Evolutionary conservation across 192 early-diverging fungal species (phyloP).

Genomic region (Paraglomus brasilianum): DNA sequence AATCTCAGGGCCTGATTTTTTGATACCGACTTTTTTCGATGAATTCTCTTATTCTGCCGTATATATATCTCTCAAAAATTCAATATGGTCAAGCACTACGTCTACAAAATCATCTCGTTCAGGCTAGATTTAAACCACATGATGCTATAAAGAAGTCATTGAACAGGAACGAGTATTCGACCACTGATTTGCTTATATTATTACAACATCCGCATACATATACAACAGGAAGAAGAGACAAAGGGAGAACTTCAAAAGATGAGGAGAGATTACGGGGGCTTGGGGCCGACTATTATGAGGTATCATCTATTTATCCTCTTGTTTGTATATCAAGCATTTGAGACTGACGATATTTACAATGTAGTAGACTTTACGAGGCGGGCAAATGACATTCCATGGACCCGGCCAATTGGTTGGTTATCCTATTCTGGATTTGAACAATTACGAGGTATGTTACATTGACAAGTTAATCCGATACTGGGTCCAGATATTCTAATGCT

Average conservation of each 20-base stretch:
- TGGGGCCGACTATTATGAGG: slow-evolving; percentile 74
- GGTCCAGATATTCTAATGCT: background rate
- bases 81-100: slow-evolving; percentile 58
- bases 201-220: slow-evolving; percentile 88
- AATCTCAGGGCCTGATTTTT: too few relatives aligned
- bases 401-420: slow-evolving; percentile 97
- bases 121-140: slow-evolving; percentile 33
- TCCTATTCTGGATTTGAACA: slow-evolving; percentile 80
- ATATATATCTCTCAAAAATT: slow-evolving; percentile 46
- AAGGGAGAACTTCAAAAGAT: slow-evolving; percentile 46
- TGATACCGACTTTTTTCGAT: too few relatives aligned
- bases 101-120: slow-evolving; percentile 61
- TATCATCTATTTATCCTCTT: slow-evolving; percentile 5
- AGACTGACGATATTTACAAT: slow-evolving; percentile 14
- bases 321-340: slow-evolving; percentile 5
- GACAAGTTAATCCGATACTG: slow-evolving; percentile 4
- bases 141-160: slow-evolving; percentile 45
- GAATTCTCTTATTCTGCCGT: slow-evolving; percentile 17
- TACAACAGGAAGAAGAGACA: slow-evolving; percentile 86
- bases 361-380: slow-evolving; percentile 76
- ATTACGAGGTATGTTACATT: slow-evolving; percentile 54
- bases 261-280: slow-evolving; percentile 52
- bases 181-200: slow-evolving; percentile 58
- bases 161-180: slow-evolving; percentile 31
- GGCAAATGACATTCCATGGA: slow-evolving; percentile 95